Conservation (phyloP, 768 basidiomycete species). For the Termitomyces sp. region DNA sequence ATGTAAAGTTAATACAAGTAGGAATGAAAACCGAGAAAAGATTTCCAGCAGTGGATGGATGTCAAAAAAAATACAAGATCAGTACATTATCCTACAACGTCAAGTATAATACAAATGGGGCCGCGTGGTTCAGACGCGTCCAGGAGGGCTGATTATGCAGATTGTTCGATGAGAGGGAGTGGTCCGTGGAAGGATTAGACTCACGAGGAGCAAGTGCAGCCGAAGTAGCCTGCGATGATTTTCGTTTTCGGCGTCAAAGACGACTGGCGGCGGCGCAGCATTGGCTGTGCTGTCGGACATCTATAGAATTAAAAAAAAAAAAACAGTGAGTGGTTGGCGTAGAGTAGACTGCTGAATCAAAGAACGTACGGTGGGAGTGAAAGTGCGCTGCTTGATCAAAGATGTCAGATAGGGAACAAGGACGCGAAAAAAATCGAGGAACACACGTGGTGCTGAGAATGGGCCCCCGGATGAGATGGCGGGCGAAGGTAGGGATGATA, state of each 20-base stretch:
- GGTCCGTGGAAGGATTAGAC: background rate
- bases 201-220: background rate
- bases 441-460: background rate
- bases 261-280: too few species aligned
- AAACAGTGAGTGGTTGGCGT: too few species aligned
- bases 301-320: too few species aligned
- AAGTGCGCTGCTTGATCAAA: too few species aligned
- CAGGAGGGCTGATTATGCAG: background rate
- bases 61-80: background rate
- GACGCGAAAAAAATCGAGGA: background rate
- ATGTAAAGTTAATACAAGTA: background rate
- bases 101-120: background rate
- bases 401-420: background rate
- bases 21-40: background rate
- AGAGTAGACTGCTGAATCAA: too few species aligned
- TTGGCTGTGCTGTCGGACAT: too few species aligned
- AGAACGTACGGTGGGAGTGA: too few species aligned
- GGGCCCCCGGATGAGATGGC: too few species aligned
- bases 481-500: background rate
- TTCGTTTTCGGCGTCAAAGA: background rate
- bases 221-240: background rate
- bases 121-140: too few species aligned
- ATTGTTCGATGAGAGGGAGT: too few species aligned
- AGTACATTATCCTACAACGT: background rate
- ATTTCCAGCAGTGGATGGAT: background rate